A percentile compares a stretch with the other conserved stretches of the same genome.
phyloP scores from a whole-genome alignment of 495 filamentous ascomycete species.

The Xylaria curta region DNA sequence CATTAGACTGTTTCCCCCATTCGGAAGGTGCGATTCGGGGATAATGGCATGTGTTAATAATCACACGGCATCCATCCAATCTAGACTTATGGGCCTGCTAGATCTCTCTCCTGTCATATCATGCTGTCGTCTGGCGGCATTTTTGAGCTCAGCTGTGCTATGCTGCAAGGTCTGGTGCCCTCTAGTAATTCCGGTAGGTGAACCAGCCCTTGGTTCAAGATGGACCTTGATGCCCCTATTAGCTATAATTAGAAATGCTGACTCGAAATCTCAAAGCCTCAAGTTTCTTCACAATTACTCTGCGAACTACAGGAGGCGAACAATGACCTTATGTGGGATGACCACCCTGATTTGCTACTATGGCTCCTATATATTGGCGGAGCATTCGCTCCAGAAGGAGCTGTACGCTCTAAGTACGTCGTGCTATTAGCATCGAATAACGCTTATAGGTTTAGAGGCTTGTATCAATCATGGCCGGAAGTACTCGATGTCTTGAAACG shows the following conservation, averaged over 20 bases:
- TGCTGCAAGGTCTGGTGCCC: constrained; percentile 47
- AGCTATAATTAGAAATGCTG: neutral
- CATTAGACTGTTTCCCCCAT: neutral
- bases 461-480: constrained; percentile 39
- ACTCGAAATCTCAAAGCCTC: constrained; percentile 34
- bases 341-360: constrained; percentile 38
- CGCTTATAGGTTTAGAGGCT: neutral
- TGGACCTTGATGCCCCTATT: neutral
- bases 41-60: constrained; percentile 45
- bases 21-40: constrained; percentile 7
- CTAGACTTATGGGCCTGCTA: constrained; percentile 37
- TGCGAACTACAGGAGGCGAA: constrained; percentile 37
- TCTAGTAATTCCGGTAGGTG: constrained; percentile 33
- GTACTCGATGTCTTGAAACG: constrained; percentile 38
- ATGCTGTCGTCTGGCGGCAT: constrained; percentile 46
- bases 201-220: neutral
- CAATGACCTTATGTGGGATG: constrained; percentile 39
- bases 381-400: constrained; percentile 44
- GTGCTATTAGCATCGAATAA: constrained; percentile 36
- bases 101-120: constrained; percentile 29
- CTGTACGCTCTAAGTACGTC: constrained; percentile 42
- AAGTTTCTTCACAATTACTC: constrained; percentile 46
- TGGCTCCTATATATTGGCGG: constrained; percentile 51
- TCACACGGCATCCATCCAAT: constrained; percentile 47
- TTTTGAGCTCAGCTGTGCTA: constrained; percentile 44